Base-by-base conservation (phyloP, 768 basidiomycete species). In the Leccinum rimulosum region DNA sequence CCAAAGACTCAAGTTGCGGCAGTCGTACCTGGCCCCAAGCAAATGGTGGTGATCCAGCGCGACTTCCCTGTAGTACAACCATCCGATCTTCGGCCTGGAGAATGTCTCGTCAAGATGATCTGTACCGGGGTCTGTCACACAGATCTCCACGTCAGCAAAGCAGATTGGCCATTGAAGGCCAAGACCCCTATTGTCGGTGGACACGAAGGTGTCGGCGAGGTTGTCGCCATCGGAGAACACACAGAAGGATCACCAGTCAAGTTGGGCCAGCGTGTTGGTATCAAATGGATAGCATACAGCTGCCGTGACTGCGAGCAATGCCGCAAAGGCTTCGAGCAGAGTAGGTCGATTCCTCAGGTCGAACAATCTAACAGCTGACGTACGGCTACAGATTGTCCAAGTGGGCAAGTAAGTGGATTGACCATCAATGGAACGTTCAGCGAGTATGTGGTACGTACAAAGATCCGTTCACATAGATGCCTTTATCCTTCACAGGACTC, bases 111-210 rank as follows among this genome's bases (percentile, higher is more conserved):
- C 71, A 87, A 89, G 73, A 78, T 93, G 68, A 79, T 81, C 36
- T 87, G 83, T 75, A 86, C 88, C 6, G 91, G 91, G 57, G 90
- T 93, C n/a, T 93, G 92, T 74, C 91, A 93, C 68, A 90, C 88
- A 3, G 92, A 93, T 67, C 80, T 91, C 14, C 92, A 93, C 66
- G 87, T 87, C 28, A 83, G 82, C 38, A 73, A 81, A 40, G 84
- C 82, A 48, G 93, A 95, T 69, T 95, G 94, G 94, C 93, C 93
- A 0, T 58, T 90, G 10, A 72, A 79, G n/a, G 78, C 84, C 35
- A 82, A 77, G 54, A 77, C 78, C 1, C 88, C 88, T 0, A 82
- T 92, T 51, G 82, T 93, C 57, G 90, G 90, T 15, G 91, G 93
- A 0, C 93, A 94, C 68, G 88, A 93, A 74, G 93, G 92, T 62